Conservation (phyloP, 2,329 filamentous ascomycete genomes). For the Penicillium sp. region DNA sequence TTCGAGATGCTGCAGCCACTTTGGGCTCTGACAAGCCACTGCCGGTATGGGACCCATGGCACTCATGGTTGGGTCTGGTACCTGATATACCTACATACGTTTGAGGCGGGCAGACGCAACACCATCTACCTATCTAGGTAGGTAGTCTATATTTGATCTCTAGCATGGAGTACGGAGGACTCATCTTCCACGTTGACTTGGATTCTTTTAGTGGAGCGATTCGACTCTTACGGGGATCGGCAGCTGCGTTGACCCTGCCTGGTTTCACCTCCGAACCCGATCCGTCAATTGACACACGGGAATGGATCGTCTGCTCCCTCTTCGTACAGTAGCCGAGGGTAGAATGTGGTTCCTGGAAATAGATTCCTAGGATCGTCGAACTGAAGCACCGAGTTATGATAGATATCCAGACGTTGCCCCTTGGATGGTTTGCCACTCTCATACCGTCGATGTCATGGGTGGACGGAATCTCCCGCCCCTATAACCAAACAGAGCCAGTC, state of each 20-base stretch:
- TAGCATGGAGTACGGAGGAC: too few relatives aligned
- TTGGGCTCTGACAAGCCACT: slow-evolving; percentile 14
- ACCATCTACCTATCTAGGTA: neutral
- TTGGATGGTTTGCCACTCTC: neutral
- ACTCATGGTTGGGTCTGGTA: slow-evolving; percentile 9
- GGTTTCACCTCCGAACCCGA: slow-evolving; percentile 23
- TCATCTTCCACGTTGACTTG: neutral
- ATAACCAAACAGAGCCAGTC: slow-evolving; percentile 11
- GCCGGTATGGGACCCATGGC: slow-evolving; percentile 15
- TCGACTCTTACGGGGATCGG: slow-evolving; percentile 19
- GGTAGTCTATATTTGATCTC: neutral
- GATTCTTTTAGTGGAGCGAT: neutral
- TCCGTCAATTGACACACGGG: slow-evolving; percentile 24
- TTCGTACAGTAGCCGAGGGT: too few relatives aligned
- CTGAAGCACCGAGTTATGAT: too few relatives aligned
- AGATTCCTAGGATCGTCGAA: neutral
- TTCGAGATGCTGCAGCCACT: slow-evolving; percentile 15
- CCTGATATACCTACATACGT: neutral
- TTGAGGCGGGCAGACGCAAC: too few relatives aligned
- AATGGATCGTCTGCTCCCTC: slow-evolving; percentile 19
- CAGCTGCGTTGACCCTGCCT: slow-evolving; percentile 21
- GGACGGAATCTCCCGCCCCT: neutral
- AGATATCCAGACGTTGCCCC: neutral
- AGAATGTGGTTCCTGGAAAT: neutral
- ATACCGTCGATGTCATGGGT: neutral